Conservation (phyloP, 2,329 filamentous ascomycete genomes). For the Graphilbum ipis-grandicollis region DNA sequence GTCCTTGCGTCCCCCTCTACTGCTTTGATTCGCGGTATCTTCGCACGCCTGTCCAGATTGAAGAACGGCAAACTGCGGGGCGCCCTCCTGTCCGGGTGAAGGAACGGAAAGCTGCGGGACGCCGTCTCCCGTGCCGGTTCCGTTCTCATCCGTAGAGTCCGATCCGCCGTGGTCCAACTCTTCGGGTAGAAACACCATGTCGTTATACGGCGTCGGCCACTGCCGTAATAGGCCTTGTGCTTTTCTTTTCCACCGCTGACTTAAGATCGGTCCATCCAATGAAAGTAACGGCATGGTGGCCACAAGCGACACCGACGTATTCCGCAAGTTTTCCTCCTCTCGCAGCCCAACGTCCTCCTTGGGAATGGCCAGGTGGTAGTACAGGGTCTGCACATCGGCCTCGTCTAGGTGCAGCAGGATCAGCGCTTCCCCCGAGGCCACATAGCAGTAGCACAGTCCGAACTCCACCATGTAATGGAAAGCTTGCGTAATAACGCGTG, state of each 20-base stretch:
- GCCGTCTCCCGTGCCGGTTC: no score
- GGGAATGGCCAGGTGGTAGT: slow-evolving; percentile 1
- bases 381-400: not conserved
- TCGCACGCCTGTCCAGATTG: no score
- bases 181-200: no score
- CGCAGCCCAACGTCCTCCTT: not conserved
- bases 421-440: not conserved
- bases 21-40: no score
- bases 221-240: not conserved
- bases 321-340: not conserved
- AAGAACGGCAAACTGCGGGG: no score
- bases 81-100: no score
- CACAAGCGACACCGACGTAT: slow-evolving; percentile 1
- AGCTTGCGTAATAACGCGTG: not conserved
- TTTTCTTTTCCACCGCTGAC: slow-evolving; percentile 1
- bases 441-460: not conserved
- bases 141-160: no score
- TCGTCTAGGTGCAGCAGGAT: not conserved
- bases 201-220: not conserved
- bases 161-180: no score
- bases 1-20: no score
- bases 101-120: no score
- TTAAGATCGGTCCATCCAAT: not conserved
- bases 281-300: slow-evolving; percentile 1
- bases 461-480: slow-evolving; percentile 2